Evolutionary conservation across 305 asterid species (phyloP).

Genomic region (Rubia occidens): DNA sequence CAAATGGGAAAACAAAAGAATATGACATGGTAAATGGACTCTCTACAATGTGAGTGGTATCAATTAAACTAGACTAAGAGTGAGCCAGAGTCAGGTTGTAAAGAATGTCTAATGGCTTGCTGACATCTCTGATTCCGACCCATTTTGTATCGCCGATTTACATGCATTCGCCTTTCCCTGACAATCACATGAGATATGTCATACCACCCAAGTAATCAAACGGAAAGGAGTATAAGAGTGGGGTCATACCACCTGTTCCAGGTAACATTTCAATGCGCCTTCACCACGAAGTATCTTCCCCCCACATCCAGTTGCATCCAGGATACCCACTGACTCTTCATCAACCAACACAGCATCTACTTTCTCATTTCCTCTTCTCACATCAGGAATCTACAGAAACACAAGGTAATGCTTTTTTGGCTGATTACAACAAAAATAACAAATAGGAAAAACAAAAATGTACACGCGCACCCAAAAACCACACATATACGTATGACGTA

Average conservation of each 20-base stretch:
- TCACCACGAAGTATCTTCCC: conserved; percentile 72
- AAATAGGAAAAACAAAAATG: not conserved
- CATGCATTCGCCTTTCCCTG: conserved; percentile 31
- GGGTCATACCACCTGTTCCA: conserved; percentile 35
- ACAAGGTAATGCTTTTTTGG: not conserved
- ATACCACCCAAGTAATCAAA: not conserved
- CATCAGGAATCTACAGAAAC: conserved; percentile 66
- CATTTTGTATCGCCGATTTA: conserved; percentile 38
- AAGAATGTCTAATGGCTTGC: conserved; percentile 48
- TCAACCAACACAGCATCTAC: conserved; percentile 78
- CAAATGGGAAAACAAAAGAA: not conserved
- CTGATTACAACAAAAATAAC: not conserved
- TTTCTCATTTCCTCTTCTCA: conserved; percentile 48
- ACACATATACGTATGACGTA: not conserved
- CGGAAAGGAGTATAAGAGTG: conserved; percentile 9
- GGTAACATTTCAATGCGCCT: conserved; percentile 61
- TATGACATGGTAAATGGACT: not conserved
- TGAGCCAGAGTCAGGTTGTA: conserved; percentile 10
- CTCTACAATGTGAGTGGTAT: not conserved
- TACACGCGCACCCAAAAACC: not conserved
- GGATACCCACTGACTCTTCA: conserved; percentile 65
- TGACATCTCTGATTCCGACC: conserved; percentile 48
- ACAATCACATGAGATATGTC: not conserved
- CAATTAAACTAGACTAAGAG: conserved; percentile 10
- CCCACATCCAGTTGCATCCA: conserved; percentile 51